Evolutionary conservation across 331 rosid species (phyloP), one percentile per base, ranked within the genome.

Genomic region (Saraca asoca): DNA sequence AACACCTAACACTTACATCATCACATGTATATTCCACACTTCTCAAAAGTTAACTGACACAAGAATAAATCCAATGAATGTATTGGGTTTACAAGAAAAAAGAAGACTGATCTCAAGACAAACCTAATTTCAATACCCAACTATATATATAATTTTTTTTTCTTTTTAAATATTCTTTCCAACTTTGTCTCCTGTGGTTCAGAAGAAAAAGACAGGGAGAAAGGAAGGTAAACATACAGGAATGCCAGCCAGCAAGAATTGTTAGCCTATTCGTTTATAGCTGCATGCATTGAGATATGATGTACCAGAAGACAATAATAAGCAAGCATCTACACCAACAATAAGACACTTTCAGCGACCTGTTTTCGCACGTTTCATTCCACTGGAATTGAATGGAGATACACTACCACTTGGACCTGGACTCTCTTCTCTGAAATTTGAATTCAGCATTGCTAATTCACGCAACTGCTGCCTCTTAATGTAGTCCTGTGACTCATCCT

Each of bases 1-100:
- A 24, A 54, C 42, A 42, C 70, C 74, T 29, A 46, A 38, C n/a
- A 60, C 73, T 74, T 24, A n/a, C n/a, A n/a, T n/a, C n/a, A 24
- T 24, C 64, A 82, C 74, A 80, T 72, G 80, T 77, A 85, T 82
- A 73, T 45, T 78, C 74, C 95, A 88, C 87, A 78, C 87, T 78
- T 77, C 73, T 75, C 81, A 79, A 81, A 62, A 73, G 83, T 24
- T 83, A 73, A 77, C 88, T 87, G 72, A 79, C 83, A 80, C 91
- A 91, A 84, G 97, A 91, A 91, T 91, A 86, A 91, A 91, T 91
- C 94, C 94, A 91, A 91, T 91, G 92, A 86, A 84, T 84, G 80
- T 76, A 86, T 86, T 7, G 68, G 59, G 83, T 74, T 75, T 80
- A 63, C 82, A 77, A 41, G 50, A 38, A 58, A 57, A 77, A 24